These are phyloP conservation scores for Candida yuanshanica DNA, from an alignment of 805 yeast species.

Conservation along the genomic window DNA sequence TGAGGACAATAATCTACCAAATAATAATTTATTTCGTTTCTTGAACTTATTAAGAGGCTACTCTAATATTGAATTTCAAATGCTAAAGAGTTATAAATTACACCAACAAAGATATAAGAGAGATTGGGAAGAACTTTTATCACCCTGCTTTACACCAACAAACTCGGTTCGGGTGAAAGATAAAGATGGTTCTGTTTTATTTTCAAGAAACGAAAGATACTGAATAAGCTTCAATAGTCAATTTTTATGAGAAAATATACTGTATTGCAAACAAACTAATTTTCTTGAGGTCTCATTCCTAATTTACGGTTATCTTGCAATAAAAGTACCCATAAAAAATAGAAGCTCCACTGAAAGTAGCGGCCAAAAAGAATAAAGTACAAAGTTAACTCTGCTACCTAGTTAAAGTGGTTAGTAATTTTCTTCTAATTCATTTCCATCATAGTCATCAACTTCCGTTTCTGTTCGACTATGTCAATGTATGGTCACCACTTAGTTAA, in stretches of 20 bases:
- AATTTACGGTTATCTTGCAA: too few relatives aligned
- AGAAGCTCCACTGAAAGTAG: background rate
- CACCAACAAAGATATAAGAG: constrained; percentile 32
- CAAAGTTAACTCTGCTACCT: background rate
- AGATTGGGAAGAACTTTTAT: constrained; percentile 33
- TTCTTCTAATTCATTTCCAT: background rate
- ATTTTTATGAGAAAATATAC: too few relatives aligned
- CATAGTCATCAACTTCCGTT: background rate
- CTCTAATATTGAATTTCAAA: constrained; percentile 29
- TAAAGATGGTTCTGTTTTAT: constrained; percentile 37
- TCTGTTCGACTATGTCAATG: background rate
- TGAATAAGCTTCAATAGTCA: too few relatives aligned
- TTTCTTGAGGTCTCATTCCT: too few relatives aligned
- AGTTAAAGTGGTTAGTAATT: background rate
- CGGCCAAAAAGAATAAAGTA: background rate
- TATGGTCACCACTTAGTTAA: background rate
- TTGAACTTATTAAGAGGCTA: constrained; percentile 27
- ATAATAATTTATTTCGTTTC: constrained; percentile 31
- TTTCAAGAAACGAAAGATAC: constrained; percentile 22
- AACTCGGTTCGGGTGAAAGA: constrained; percentile 32
- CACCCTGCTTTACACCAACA: constrained; percentile 29
- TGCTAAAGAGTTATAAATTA: constrained; percentile 31
- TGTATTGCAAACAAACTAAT: too few relatives aligned
- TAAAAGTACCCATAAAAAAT: background rate
- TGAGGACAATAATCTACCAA: constrained; percentile 27